Evolutionary conservation across 208 protist species (phyloP).

Genomic region (Crithidia thermophila): DNA sequence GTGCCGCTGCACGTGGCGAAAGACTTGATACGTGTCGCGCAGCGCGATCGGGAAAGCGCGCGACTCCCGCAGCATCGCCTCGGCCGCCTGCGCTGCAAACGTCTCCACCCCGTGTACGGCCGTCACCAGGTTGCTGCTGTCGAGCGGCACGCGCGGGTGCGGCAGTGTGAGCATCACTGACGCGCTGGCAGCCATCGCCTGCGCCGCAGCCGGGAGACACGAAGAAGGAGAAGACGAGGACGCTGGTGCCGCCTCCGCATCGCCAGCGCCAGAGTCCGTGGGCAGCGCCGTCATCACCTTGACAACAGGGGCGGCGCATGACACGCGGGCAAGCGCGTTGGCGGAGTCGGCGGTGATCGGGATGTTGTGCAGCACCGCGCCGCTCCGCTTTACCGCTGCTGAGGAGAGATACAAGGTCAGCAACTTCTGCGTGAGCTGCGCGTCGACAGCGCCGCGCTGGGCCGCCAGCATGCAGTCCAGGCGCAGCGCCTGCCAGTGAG

Average conservation of each 20-base stretch:
- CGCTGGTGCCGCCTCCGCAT: background rate
- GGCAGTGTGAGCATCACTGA: slow-evolving; percentile 38
- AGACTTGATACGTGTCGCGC: slow-evolving; percentile 48
- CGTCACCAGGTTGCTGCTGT: slow-evolving; percentile 52
- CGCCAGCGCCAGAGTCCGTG: background rate
- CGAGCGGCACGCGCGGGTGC: slow-evolving; percentile 30
- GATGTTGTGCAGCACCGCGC: slow-evolving; percentile 83
- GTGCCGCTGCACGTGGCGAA: slow-evolving; percentile 30
- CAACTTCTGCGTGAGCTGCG: slow-evolving; percentile 49
- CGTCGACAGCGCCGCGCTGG: slow-evolving; percentile 35
- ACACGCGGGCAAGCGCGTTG: slow-evolving; percentile 18
- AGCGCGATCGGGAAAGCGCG: slow-evolving; percentile 65
- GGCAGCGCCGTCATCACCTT: slow-evolving; percentile 33
- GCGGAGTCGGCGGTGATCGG: slow-evolving; percentile 45
- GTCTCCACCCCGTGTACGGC: slow-evolving; percentile 61
- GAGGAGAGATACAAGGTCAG: slow-evolving; percentile 54
- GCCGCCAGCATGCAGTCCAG: slow-evolving; percentile 53
- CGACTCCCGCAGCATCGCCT: slow-evolving; percentile 33
- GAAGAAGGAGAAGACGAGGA: too few relatives aligned
- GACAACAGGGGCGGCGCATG: slow-evolving; percentile 28
- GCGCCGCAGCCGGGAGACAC: background rate
- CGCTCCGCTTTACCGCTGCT: slow-evolving; percentile 61
- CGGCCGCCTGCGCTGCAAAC: slow-evolving; percentile 38
- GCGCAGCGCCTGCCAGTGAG: slow-evolving; percentile 50
- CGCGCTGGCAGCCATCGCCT: slow-evolving; percentile 15